These are phyloP conservation scores for Cordyceps javanica DNA, from an alignment of 2,329 filamentous ascomycete species.

Conservation along the genomic window DNA sequence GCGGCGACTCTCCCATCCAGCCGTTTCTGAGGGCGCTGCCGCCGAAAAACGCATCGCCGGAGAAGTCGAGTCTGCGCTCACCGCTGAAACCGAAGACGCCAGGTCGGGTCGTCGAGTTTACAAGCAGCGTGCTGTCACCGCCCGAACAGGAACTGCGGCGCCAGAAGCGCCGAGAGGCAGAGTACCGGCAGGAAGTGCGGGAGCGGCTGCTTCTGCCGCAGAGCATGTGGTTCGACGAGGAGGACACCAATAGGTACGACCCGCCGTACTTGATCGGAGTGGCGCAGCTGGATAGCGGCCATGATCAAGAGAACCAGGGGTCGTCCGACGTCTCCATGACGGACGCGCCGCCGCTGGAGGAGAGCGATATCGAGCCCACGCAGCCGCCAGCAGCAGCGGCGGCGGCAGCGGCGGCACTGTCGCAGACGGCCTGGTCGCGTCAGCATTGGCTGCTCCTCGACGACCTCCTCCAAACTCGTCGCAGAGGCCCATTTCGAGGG, in stretches of 20 bases:
- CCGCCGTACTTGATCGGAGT: not conserved
- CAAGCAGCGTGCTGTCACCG: slow-evolving; percentile 43
- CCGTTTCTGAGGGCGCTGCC: slow-evolving; percentile 43
- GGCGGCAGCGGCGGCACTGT: slow-evolving; percentile 22
- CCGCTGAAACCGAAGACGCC: slow-evolving; percentile 52
- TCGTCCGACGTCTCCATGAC: slow-evolving; percentile 22
- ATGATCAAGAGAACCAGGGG: slow-evolving; percentile 29
- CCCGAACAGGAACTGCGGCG: slow-evolving; percentile 32
- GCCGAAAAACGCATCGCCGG: slow-evolving; percentile 46
- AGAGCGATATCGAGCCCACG: not conserved
- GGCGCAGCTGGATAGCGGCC: not conserved
- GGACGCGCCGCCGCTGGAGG: slow-evolving; percentile 21
- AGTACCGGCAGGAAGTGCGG: not conserved
- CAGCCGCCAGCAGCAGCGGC: not conserved
- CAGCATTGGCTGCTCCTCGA: slow-evolving; percentile 50
- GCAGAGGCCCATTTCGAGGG: slow-evolving; percentile 30
- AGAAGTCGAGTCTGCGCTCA: slow-evolving; percentile 52
- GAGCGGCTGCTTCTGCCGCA: slow-evolving; percentile 19
- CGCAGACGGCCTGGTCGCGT: slow-evolving; percentile 40
- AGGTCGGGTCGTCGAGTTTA: slow-evolving; percentile 53
- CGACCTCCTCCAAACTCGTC: slow-evolving; percentile 43
- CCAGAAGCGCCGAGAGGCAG: slow-evolving; percentile 21
- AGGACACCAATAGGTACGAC: slow-evolving; percentile 9
- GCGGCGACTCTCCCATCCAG: slow-evolving; percentile 28
- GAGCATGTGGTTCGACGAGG: slow-evolving; percentile 15